Percentiles rank a stretch among this genome's conserved stretches.
Evolutionary conservation across 2,329 filamentous ascomycete species (phyloP).

Genomic region (Beauveria scarabaeidicola): DNA sequence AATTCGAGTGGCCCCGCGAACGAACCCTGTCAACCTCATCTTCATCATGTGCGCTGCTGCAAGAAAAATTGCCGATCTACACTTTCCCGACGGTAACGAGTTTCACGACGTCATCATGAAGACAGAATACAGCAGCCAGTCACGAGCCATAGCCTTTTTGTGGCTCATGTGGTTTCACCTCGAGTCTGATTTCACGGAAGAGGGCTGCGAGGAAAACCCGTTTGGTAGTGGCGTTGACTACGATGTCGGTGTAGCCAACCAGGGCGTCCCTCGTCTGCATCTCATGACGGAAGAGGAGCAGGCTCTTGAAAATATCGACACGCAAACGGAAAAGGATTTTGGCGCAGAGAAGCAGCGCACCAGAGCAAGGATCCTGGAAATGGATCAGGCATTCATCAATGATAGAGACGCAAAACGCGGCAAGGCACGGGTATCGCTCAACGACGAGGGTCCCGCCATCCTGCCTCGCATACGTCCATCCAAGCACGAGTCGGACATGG

Average conservation of each 20-base stretch:
- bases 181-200: constrained; percentile 86
- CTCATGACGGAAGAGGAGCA: constrained; percentile 58
- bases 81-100: constrained; percentile 77
- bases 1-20: constrained; percentile 53
- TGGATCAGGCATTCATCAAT: constrained; percentile 61
- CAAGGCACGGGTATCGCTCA: constrained; percentile 29
- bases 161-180: constrained; percentile 99
- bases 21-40: constrained; percentile 94
- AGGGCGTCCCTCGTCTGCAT: constrained; percentile 60
- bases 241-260: constrained; percentile 54
- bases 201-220: constrained; percentile 82
- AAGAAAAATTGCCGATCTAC: constrained; percentile 82
- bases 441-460: constrained; percentile 49
- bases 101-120: constrained; percentile 98
- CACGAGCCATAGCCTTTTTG: constrained; percentile 78
- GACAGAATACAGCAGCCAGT: constrained; percentile 69
- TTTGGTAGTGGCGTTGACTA: constrained; percentile 70
- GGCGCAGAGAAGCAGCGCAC: constrained; percentile 66
- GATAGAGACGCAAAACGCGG: constrained; percentile 53
- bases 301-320: constrained; percentile 64
- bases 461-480: constrained; percentile 55
- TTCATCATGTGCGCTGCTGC: constrained; percentile 90
- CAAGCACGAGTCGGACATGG: constrained; percentile 46
- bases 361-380: constrained; percentile 64
- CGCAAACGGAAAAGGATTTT: constrained; percentile 59